A percentile compares a stretch with the other conserved stretches of the same genome.
Evolutionary conservation across 305 asterid species (phyloP).

Genomic region (Fraxinus baroniana): DNA sequence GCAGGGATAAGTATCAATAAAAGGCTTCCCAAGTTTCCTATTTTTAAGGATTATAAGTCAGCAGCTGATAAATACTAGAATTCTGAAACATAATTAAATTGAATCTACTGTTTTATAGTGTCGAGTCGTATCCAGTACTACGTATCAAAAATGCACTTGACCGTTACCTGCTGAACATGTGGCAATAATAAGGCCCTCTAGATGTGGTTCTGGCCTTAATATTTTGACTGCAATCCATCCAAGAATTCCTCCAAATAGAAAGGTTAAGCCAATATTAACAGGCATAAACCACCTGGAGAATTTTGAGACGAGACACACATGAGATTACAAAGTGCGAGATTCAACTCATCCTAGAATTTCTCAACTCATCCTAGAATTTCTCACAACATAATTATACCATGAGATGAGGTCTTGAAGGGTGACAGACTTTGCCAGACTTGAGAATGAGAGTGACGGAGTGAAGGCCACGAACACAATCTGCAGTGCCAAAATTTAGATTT

Average conservation of each 20-base stretch:
- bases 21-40: slow-evolving; percentile 83
- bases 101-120: background rate
- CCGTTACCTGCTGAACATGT: slow-evolving; percentile 52
- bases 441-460: slow-evolving; percentile 64
- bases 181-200: slow-evolving; percentile 70
- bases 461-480: slow-evolving; percentile 70
- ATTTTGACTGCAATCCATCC: slow-evolving; percentile 82
- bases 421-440: slow-evolving; percentile 63
- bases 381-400: slow-evolving; percentile 42
- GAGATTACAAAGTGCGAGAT: background rate
- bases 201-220: slow-evolving; percentile 59
- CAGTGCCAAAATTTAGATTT: background rate
- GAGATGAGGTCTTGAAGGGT: slow-evolving; percentile 62
- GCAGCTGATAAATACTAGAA: background rate
- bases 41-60: slow-evolving; percentile 1
- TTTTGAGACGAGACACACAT: background rate
- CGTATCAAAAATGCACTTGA: background rate
- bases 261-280: slow-evolving; percentile 66
- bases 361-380: background rate
- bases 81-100: background rate
- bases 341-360: background rate
- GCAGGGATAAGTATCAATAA: slow-evolving; percentile 74
- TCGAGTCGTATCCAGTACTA: no score
- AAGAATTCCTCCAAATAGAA: slow-evolving; percentile 62
- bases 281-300: slow-evolving; percentile 88